These are phyloP conservation scores for Quillaja saponaria DNA, from an alignment of 306 rosid species.

Conservation along the genomic window DNA sequence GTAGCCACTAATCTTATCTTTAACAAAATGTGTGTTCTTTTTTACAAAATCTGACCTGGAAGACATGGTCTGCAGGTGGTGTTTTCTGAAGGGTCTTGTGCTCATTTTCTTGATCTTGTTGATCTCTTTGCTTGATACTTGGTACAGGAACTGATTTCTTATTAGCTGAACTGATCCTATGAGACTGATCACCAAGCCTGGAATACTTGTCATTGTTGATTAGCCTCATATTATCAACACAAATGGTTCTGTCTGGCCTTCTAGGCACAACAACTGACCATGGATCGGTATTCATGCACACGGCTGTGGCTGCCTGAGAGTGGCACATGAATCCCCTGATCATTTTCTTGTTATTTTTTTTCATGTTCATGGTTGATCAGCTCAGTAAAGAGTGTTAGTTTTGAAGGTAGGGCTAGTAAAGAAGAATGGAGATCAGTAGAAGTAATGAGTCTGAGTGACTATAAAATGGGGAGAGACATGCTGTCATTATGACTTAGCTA, in stretches of 20 bases:
- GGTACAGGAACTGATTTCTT: constrained; percentile 2
- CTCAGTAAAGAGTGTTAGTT: not conserved
- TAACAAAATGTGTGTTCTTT: not conserved
- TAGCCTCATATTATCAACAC: constrained; percentile 2
- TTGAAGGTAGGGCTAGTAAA: not conserved
- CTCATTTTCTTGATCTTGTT: not conserved
- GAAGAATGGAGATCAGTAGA: not conserved
- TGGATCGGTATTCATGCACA: constrained; percentile 39
- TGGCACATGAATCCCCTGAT: constrained; percentile 56
- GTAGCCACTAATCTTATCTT: too few species aligned
- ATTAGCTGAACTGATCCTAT: not conserved
- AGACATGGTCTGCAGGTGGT: constrained; percentile 27
- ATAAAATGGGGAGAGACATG: constrained; percentile 20
- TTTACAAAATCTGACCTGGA: constrained; percentile 35
- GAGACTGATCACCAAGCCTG: constrained; percentile 36
- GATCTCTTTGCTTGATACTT: not conserved
- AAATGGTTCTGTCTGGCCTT: constrained; percentile 1
- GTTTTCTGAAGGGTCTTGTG: constrained; percentile 19
- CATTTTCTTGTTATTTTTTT: constrained; percentile 19
- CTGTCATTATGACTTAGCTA: constrained; percentile 37
- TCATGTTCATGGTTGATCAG: constrained; percentile 15
- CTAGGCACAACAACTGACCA: constrained; percentile 39
- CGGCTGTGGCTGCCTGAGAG: constrained; percentile 47
- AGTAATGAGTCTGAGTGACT: not conserved
- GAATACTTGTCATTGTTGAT: constrained; percentile 36